phyloP scores from a whole-genome alignment of 1,284 basidiomycete genomes.

The Leucoagaricus sp. region DNA sequence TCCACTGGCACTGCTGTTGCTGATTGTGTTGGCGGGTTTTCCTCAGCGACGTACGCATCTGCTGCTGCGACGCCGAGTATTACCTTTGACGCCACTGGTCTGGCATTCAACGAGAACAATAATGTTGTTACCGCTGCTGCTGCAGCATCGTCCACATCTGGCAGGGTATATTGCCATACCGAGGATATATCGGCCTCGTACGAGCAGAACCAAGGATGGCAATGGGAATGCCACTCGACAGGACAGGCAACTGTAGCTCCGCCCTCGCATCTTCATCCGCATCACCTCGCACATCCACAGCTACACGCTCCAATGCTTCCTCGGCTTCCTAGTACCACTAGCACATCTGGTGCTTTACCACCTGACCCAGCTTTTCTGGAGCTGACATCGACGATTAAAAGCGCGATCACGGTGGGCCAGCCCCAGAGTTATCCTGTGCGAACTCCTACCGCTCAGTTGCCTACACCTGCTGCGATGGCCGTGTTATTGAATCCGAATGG shows the following conservation, averaged over 20 bases:
- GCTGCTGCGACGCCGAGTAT: slow-evolving; percentile 1
- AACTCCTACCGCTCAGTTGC: slow-evolving; percentile 38
- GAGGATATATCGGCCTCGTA: slow-evolving; percentile 40
- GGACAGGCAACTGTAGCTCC: slow-evolving; percentile 8
- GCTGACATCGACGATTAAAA: slow-evolving; percentile 26
- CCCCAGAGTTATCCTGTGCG: slow-evolving; percentile 21
- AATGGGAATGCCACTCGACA: slow-evolving; percentile 11
- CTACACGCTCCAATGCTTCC: slow-evolving; percentile 9
- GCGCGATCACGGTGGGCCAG: slow-evolving; percentile 18
- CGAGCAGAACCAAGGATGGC: slow-evolving; percentile 30
- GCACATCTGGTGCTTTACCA: slow-evolving; percentile 13
- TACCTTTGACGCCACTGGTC: slow-evolving; percentile 42
- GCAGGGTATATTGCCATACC: slow-evolving; percentile 27
- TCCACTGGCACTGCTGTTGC: slow-evolving; percentile 16
- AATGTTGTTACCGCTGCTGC: not conserved
- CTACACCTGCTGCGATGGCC: slow-evolving; percentile 48
- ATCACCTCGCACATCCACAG: slow-evolving; percentile 1
- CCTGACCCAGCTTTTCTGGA: slow-evolving; percentile 10
- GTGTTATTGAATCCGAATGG: slow-evolving; percentile 38
- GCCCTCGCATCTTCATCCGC: slow-evolving; percentile 9
- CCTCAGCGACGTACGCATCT: slow-evolving; percentile 30
- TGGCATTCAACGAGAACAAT: slow-evolving; percentile 39
- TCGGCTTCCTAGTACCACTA: slow-evolving; percentile 5
- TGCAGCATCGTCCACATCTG: slow-evolving; percentile 17
- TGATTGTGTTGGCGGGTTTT: slow-evolving; percentile 19